phyloP scores from a whole-genome alignment of 352 stramenopile species.

The Pythium folliculosum region DNA sequence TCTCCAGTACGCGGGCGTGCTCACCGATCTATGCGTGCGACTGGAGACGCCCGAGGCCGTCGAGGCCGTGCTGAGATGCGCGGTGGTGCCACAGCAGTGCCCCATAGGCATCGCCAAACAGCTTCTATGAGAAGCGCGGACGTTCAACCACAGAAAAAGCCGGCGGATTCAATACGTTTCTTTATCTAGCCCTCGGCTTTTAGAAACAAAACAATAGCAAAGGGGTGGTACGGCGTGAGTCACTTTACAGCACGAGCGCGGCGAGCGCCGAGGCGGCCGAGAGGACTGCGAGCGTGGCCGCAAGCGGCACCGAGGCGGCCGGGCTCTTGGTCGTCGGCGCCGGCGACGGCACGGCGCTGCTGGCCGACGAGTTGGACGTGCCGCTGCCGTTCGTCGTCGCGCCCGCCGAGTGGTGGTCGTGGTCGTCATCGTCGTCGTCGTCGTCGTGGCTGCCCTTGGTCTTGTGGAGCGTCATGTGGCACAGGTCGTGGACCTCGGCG shows the following conservation, averaged over 20 bases:
- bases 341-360: conserved; percentile 6
- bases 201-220: no score
- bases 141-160: no score
- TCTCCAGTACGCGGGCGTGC: conserved; percentile 53
- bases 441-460: conserved; percentile 7
- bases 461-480: conserved; percentile 37
- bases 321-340: conserved; percentile 51
- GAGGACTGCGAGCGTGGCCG: conserved; percentile 7
- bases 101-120: no score
- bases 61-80: conserved; percentile 1
- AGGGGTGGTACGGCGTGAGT: no score
- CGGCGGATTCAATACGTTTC: no score
- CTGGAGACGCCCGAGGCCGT: conserved; percentile 6
- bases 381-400: background rate
- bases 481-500: conserved; percentile 47
- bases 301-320: conserved; percentile 62
- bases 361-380: conserved; percentile 5
- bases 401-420: conserved; percentile 1
- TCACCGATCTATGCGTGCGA: conserved; percentile 13
- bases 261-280: background rate
- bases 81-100: background rate
- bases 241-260: conserved; percentile 8
- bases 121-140: no score
- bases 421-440: conserved; percentile 18
- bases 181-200: no score